phyloP scores from a whole-genome alignment of 2,329 filamentous ascomycete species.

The Sporothrix humicola region DNA sequence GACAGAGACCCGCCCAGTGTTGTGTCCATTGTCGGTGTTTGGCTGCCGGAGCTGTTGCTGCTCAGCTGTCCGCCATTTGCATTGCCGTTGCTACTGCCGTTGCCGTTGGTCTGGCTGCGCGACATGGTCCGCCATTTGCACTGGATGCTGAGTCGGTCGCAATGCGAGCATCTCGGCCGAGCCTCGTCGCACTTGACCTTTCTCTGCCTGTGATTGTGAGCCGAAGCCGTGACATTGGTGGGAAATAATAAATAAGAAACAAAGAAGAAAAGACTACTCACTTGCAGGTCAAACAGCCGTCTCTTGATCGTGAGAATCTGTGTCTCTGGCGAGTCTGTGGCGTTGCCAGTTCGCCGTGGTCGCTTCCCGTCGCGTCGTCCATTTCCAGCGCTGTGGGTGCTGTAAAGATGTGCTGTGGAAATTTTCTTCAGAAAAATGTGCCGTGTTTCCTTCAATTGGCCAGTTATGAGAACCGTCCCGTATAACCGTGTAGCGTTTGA shows the following conservation, averaged over 20 bases:
- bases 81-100: background rate
- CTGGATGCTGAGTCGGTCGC: constrained; percentile 58
- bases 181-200: constrained; percentile 61
- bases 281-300: constrained; percentile 57
- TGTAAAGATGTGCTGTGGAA: too few species aligned
- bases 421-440: too few species aligned
- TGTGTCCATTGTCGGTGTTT: background rate
- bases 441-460: background rate
- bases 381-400: background rate
- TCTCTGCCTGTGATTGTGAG: constrained; percentile 48
- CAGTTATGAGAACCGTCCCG: too few species aligned
- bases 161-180: constrained; percentile 58
- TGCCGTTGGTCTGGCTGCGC: background rate
- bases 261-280: constrained; percentile 39
- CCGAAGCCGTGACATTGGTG: too few species aligned
- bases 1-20: background rate
- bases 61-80: background rate
- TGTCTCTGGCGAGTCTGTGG: constrained; percentile 19
- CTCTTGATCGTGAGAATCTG: constrained; percentile 31
- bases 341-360: background rate
- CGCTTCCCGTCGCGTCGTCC: constrained; percentile 7
- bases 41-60: background rate
- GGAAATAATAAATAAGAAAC: background rate
- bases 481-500: too few species aligned
- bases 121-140: constrained; percentile 53